Evolutionary conservation across 148 eudicot species (phyloP).

Genomic region (Vaccinium vitisidaea): DNA sequence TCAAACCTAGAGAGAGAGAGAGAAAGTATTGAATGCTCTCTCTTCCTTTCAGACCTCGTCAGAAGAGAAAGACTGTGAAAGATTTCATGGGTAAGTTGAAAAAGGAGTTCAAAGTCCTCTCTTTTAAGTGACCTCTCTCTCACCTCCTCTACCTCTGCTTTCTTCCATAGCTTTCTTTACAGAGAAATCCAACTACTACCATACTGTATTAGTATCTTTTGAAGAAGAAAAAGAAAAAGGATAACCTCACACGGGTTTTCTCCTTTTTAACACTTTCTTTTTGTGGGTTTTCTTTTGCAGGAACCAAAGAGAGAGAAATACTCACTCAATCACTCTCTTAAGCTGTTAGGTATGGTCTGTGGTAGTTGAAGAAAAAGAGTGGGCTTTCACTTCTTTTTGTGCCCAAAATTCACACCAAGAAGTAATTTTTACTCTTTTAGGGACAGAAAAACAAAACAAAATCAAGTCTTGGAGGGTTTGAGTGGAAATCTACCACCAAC

Average conservation of each 20-base stretch:
- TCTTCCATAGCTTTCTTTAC: neutral
- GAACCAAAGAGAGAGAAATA: constrained; percentile 17
- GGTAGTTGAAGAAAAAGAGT: constrained; percentile 21
- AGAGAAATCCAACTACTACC: neutral
- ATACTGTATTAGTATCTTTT: neutral
- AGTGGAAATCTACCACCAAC: constrained; percentile 22
- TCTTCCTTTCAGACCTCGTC: constrained; percentile 1
- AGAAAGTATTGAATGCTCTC: neutral
- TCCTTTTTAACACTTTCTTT: neutral
- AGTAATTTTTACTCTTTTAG: neutral
- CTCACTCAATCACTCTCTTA: constrained; percentile 12
- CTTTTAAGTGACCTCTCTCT: neutral
- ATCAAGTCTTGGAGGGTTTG: constrained; percentile 24
- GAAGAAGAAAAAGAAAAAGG: neutral
- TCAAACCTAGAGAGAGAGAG: neutral
- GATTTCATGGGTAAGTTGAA: constrained; percentile 11
- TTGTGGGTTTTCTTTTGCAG: constrained; percentile 26
- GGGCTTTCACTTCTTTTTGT: neutral
- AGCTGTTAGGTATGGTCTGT: constrained; percentile 28
- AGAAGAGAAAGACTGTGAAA: neutral
- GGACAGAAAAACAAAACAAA: neutral
- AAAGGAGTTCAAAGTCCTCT: neutral
- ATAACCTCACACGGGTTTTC: neutral
- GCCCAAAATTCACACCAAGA: neutral
- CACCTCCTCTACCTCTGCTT: neutral